Percentiles rank a stretch among this genome's conserved stretches.
phyloP scores from a whole-genome alignment of 176 grass and related monocot species.

The Avena atlantica region DNA sequence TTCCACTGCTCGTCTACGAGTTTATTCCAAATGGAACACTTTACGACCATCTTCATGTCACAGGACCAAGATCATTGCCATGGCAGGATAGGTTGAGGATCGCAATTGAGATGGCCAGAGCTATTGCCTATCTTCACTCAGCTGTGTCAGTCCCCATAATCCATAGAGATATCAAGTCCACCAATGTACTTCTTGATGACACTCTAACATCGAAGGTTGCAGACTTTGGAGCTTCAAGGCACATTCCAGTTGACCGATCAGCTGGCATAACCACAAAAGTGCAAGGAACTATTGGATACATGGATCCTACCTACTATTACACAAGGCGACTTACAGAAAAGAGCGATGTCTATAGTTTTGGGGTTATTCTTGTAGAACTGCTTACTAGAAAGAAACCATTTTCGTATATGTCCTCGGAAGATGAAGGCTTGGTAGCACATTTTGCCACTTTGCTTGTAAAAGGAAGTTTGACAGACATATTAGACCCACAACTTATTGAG shows the following conservation, averaged over 20 bases:
- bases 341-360: conserved; percentile 10
- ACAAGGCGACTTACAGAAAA: conserved; percentile 14
- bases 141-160: conserved; percentile 13
- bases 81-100: conserved; percentile 6
- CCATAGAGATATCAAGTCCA: conserved; percentile 17
- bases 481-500: not conserved
- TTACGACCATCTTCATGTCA: conserved; percentile 15
- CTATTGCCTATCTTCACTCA: not conserved
- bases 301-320: conserved; percentile 14
- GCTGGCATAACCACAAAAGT: not conserved
- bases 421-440: conserved; percentile 15
- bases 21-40: conserved; percentile 9
- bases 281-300: conserved; percentile 5
- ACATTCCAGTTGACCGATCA: conserved; percentile 1
- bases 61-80: not conserved
- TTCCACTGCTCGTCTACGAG: not conserved
- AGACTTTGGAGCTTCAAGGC: conserved; percentile 14
- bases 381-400: conserved; percentile 7
- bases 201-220: conserved; percentile 9
- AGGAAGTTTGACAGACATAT: not conserved
- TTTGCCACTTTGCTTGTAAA: not conserved
- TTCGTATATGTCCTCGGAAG: not conserved
- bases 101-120: conserved; percentile 6
- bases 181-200: conserved; percentile 15
- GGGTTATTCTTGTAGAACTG: conserved; percentile 2